These are phyloP conservation scores for Tephrocybe sp. DNA, from an alignment of 768 basidiomycete species.

Conservation along the genomic window DNA sequence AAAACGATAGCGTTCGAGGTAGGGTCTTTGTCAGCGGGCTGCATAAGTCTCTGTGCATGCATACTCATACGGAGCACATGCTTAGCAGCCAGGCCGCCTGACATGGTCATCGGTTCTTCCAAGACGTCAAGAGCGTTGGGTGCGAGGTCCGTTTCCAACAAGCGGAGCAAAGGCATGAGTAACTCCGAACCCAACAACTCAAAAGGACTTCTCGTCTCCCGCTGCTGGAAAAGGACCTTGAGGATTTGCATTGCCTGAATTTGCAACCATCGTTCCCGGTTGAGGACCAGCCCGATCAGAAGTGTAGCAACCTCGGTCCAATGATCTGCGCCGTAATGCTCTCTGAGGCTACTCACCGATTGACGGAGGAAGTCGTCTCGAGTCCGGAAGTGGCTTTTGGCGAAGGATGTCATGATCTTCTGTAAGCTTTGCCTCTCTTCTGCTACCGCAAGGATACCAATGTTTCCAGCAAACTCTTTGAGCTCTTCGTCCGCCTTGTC, in stretches of 20 bases:
- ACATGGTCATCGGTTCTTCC: slow-evolving; percentile 84
- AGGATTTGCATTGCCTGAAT: slow-evolving; percentile 85
- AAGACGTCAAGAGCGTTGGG: slow-evolving; percentile 89
- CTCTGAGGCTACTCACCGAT: slow-evolving; percentile 80
- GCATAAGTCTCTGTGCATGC: slow-evolving; percentile 48
- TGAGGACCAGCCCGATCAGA: slow-evolving; percentile 84
- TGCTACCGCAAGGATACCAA: slow-evolving; percentile 67
- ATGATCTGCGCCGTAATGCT: slow-evolving; percentile 74
- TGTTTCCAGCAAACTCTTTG: slow-evolving; percentile 69
- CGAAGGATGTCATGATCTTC: slow-evolving; percentile 88
- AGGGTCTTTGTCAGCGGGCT: slow-evolving; percentile 34
- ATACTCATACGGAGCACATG: slow-evolving; percentile 94
- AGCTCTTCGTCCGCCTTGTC: slow-evolving; percentile 61
- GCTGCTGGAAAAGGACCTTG: slow-evolving; percentile 85
- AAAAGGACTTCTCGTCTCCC: slow-evolving; percentile 73
- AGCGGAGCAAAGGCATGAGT: slow-evolving; percentile 85
- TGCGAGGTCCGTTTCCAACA: slow-evolving; percentile 87
- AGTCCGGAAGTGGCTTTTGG: slow-evolving; percentile 84
- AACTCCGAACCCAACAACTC: slow-evolving; percentile 81
- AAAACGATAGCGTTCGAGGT: slow-evolving; percentile 72
- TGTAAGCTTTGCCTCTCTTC: slow-evolving; percentile 79
- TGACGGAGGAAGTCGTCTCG: slow-evolving; percentile 93
- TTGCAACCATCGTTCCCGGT: slow-evolving; percentile 78
- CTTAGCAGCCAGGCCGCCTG: slow-evolving; percentile 73
- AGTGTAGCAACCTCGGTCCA: slow-evolving; percentile 84